Base-by-base conservation (phyloP, 2,329 filamentous ascomycete genomes). In the Aspergillus texensis region DNA sequence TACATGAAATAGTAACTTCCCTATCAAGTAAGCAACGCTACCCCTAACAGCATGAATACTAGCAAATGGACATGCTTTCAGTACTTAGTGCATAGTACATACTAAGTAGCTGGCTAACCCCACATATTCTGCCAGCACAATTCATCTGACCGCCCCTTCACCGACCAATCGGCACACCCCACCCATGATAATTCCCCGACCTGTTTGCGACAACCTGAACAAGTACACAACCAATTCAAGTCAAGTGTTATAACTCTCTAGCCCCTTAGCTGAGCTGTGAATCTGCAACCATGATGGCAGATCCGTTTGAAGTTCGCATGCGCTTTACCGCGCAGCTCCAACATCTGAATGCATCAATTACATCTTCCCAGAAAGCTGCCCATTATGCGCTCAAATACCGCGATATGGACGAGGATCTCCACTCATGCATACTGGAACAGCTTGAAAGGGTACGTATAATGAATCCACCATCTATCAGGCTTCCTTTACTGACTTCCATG, bases 291-390 rank as follows among this genome's bases (percentile, higher is more conserved):
- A 79, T 85, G 56, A 90, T 90, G 88, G 86, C 86, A 52, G 94
- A 99, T 80, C 95, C 96, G 6, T 99, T 99, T 79, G 95, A 98
- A 83, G 94, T 98, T 71, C 94, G 95, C 75, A 94, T 99, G 87
- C 93, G 93, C 80, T 99, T 99, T 84, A 97, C 93, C 59, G 86
- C 86, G 58, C 91, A 95, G 77, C 87, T 99, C 28, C 90, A 96
- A 70, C 92, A 95, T 76, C 88, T 99, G 65, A 96, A 94, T 77
- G 95, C 95, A 14, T 94, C 92, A 6, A 90, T 95, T 62, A 91
- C 90, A 16, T 94, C 93, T 16, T 91, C 93, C 1, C 91, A 94
- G 73, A 97, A 97, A 81, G 92, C 94, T 3, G 94, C 95, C 32
- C 90, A 94, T 76, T 99, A 96, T 88, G 95, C 95, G 16, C 85